Evolutionary conservation across 176 grass and related monocot species (phyloP).

Genomic region (Oryza brachyantha): DNA sequence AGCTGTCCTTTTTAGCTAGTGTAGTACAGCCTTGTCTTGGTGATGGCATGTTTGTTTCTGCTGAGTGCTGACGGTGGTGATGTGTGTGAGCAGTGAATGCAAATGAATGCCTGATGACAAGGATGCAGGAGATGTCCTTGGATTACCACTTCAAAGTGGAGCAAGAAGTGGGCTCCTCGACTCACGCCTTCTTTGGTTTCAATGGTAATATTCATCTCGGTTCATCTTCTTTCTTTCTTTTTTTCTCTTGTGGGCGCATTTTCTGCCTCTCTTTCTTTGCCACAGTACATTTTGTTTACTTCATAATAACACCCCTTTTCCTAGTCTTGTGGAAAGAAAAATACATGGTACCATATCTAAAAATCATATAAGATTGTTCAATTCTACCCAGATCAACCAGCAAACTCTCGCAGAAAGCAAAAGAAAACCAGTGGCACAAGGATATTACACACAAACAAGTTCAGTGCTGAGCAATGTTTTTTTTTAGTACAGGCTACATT

Average conservation of each 20-base stretch:
- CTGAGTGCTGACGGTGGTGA: not conserved
- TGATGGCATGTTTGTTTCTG: not conserved
- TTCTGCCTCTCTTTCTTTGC: not conserved
- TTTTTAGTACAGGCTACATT: not conserved
- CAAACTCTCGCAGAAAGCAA: not conserved
- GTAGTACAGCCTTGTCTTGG: not conserved
- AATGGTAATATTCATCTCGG: slow-evolving; percentile 36
- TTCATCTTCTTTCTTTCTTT: not conserved
- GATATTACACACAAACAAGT: not conserved
- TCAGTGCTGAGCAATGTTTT: not conserved
- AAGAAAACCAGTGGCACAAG: not conserved
- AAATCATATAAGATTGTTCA: not conserved
- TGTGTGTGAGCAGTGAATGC: slow-evolving; percentile 45
- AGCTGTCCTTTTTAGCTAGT: not conserved
- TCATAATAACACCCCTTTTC: not conserved
- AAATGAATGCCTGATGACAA: slow-evolving; percentile 79
- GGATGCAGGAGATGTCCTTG: slow-evolving; percentile 84
- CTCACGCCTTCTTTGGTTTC: slow-evolving; percentile 67
- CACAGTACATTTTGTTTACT: not conserved
- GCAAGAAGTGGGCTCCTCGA: slow-evolving; percentile 65
- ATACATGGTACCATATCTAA: not conserved
- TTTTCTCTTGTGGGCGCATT: not conserved
- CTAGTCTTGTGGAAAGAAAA: not conserved
- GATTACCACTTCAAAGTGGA: slow-evolving; percentile 82
- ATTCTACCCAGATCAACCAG: not conserved